Evolutionary conservation across 768 basidiomycete genomes (phyloP).

Genomic region (Lactarius evosmus): DNA sequence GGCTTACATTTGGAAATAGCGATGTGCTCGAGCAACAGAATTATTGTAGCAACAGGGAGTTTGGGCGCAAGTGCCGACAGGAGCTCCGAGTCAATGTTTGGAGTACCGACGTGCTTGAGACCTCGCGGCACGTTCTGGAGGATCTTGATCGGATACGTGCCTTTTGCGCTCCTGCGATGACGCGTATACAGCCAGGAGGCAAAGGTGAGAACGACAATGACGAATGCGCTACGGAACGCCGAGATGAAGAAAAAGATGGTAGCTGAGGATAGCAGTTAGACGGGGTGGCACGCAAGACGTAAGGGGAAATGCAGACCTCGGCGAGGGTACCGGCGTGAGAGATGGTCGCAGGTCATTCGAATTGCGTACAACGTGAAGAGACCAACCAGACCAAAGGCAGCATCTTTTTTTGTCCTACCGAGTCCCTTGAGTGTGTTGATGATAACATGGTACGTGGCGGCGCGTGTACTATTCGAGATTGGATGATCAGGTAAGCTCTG

Average conservation of each 20-base stretch:
- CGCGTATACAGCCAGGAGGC: constrained; percentile 84
- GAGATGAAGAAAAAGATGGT: constrained; percentile 75
- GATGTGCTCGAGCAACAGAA: constrained; percentile 92
- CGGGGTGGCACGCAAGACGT: neutral
- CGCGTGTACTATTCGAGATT: constrained; percentile 62
- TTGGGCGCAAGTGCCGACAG: constrained; percentile 68
- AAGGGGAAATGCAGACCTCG: constrained; percentile 41
- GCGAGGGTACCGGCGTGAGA: constrained; percentile 59
- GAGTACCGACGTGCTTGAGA: constrained; percentile 55
- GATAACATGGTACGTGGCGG: constrained; percentile 79
- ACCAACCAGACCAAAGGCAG: constrained; percentile 84
- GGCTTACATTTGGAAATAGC: constrained; percentile 90
- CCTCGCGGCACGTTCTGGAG: constrained; percentile 83
- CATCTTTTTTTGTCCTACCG: constrained; percentile 67
- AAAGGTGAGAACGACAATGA: constrained; percentile 81
- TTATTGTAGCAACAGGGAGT: constrained; percentile 82
- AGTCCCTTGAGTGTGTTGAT: constrained; percentile 91
- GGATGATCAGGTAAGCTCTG: constrained; percentile 14
- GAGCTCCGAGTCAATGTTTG: constrained; percentile 47
- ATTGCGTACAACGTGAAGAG: constrained; percentile 69
- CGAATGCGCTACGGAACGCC: constrained; percentile 80
- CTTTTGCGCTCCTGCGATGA: constrained; percentile 51
- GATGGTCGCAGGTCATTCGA: constrained; percentile 50
- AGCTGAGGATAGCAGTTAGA: constrained; percentile 38
- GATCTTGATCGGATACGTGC: constrained; percentile 81